These are phyloP conservation scores for Solanum lycopersicoides DNA, from an alignment of 257 asterid species.

Conservation along the genomic window DNA sequence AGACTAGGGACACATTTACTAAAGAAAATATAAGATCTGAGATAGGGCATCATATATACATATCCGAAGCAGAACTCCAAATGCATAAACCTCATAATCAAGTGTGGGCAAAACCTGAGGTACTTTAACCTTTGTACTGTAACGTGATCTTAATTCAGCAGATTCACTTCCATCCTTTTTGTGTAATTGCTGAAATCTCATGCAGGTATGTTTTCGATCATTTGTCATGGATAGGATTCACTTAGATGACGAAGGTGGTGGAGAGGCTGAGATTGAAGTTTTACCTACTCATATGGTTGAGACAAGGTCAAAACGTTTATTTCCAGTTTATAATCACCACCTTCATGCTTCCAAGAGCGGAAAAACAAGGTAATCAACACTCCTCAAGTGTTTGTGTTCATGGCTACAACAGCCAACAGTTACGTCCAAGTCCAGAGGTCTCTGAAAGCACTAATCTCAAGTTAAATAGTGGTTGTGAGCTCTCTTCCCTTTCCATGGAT, in stretches of 20 bases:
- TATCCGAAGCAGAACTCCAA: slow-evolving; percentile 79
- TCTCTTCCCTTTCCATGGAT: slow-evolving; percentile 25
- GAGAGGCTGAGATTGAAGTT: slow-evolving; percentile 77
- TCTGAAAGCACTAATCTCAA: slow-evolving; percentile 20
- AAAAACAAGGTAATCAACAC: slow-evolving; percentile 33
- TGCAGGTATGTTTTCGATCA: slow-evolving; percentile 57
- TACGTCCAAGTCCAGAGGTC: slow-evolving; percentile 13
- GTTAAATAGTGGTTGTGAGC: slow-evolving; percentile 9
- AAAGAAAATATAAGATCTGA: slow-evolving; percentile 20
- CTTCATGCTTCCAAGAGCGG: slow-evolving; percentile 48
- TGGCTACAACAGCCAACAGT: slow-evolving; percentile 16
- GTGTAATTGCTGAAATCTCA: slow-evolving; percentile 2
- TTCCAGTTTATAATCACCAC: slow-evolving; percentile 56
- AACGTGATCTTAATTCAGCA: not conserved
- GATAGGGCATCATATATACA: slow-evolving; percentile 51
- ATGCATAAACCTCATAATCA: slow-evolving; percentile 61
- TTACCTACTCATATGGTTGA: slow-evolving; percentile 43
- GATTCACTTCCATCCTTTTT: not conserved
- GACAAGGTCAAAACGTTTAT: slow-evolving; percentile 53
- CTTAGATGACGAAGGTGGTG: slow-evolving; percentile 25
- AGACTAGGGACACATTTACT: not conserved
- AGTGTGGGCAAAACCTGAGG: slow-evolving; percentile 73
- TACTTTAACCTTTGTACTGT: slow-evolving; percentile 5
- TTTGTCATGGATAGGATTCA: slow-evolving; percentile 27
- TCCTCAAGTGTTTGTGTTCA: not conserved